Percentiles rank a stretch among this genome's conserved stretches.
These are phyloP conservation scores for Starmera amethionina DNA, from an alignment of 805 yeast species.

Conservation along the genomic window DNA sequence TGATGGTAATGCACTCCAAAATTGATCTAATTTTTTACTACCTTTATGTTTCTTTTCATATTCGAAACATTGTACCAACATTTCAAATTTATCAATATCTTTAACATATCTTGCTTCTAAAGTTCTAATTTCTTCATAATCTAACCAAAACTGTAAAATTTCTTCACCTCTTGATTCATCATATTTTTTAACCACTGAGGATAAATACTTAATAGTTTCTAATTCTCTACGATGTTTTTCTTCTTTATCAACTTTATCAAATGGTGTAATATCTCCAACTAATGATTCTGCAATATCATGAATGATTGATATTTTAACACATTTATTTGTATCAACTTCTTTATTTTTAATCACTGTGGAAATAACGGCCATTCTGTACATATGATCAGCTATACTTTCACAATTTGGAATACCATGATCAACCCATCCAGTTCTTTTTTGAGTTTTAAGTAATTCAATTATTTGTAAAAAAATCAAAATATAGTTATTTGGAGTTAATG, in stretches of 20 bases:
- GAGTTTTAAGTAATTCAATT: conserved; percentile 61
- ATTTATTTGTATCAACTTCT: conserved; percentile 51
- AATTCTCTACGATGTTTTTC: conserved; percentile 83
- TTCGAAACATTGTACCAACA: conserved; percentile 73
- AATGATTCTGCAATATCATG: conserved; percentile 93
- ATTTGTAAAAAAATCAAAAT: conserved; percentile 54
- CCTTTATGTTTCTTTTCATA: conserved; percentile 63
- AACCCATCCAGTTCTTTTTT: conserved; percentile 91
- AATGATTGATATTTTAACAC: conserved; percentile 77
- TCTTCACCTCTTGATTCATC: conserved; percentile 54
- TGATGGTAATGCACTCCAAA: conserved; percentile 48
- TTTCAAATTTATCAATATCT: conserved; percentile 88
- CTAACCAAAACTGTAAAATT: conserved; percentile 68
- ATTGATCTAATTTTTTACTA: conserved; percentile 53
- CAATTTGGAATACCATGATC: conserved; percentile 39
- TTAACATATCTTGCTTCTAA: conserved; percentile 85
- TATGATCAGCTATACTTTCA: conserved; percentile 83
- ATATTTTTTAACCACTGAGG: conserved; percentile 53
- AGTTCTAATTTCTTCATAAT: conserved; percentile 77
- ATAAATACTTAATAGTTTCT: conserved; percentile 58
- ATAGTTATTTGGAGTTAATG: conserved; percentile 28
- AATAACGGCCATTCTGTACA: conserved; percentile 87
- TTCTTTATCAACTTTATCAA: conserved; percentile 57
- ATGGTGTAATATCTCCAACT: conserved; percentile 92
- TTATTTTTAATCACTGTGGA: conserved; percentile 52